Base-by-base conservation (phyloP, 148 eudicot genomes). In the Heliamphora exappendiculata region DNA sequence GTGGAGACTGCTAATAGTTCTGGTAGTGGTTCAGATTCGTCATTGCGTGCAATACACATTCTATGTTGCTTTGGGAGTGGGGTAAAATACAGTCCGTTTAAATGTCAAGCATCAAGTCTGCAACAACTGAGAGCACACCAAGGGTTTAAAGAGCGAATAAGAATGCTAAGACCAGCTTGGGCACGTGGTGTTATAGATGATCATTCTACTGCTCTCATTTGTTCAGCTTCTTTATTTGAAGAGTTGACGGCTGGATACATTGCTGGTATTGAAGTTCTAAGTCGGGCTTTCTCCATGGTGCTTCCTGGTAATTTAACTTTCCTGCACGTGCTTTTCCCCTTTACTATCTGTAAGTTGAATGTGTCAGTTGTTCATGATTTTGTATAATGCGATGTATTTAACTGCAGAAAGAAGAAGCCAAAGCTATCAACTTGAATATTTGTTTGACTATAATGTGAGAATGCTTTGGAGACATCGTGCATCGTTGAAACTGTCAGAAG, bases 171-270 rank as follows among this genome's bases (percentile, higher is more conserved):
- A 80, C 79, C 94, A 59, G 79, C 82, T 42, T 91, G 96, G 94
- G 84, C 86, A 76, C 86, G 85, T 62, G 88, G 88, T 72, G 73
- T 72, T 55, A 78, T 86, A 58, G 91, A 88, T 85, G 94, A 95
- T 47, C 70, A 80, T 45, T 88, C 93, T 36, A 74, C 83, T 79
- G 96, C 94, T 80, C 81, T 89, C 50, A 81, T 95, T 53, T 89
- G 96, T 81, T 88, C 94, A 26, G 97, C 97, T 73, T 94, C 99
- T 73, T 86, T 92, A 69, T 95, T 91, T 80, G 97, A 92, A 86
- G 96, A 92, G 85, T 82, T 95, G 86, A 91, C 91, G 9, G 51
- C 84, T 79, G 99, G 97, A 45, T 88, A 84, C 85, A 78, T 67
- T 69, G 79, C 96, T 33, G 99, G 89, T 62, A 79, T 85, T 79